Evolutionary conservation across 2,329 filamentous ascomycete genomes (phyloP).

Genomic region (Cytospora schulzeri): DNA sequence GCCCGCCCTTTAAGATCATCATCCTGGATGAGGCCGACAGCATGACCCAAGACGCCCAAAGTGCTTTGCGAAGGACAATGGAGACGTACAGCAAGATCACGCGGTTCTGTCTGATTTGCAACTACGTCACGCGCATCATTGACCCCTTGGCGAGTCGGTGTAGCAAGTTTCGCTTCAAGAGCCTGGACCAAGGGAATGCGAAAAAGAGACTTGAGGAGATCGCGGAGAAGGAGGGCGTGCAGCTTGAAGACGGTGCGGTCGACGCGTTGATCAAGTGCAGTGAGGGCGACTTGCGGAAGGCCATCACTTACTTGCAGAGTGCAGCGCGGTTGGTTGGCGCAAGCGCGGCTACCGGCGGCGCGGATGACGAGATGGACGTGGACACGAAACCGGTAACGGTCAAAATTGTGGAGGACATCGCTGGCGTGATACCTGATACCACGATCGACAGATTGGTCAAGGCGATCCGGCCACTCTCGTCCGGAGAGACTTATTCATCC

Average conservation of each 20-base stretch:
- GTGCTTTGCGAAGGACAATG: conserved; percentile 91
- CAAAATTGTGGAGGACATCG: conserved; percentile 87
- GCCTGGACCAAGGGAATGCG: conserved; percentile 83
- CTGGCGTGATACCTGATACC: conserved; percentile 81
- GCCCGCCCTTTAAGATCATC: conserved; percentile 98
- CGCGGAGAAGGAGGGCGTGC: conserved; percentile 75
- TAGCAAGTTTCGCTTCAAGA: conserved; percentile 98
- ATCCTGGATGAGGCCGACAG: conserved; percentile 97
- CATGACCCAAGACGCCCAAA: conserved; percentile 98
- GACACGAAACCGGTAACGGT: conserved; percentile 69
- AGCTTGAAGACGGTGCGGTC: conserved; percentile 74
- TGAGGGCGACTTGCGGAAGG: conserved; percentile 92
- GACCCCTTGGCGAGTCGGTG: conserved; percentile 92
- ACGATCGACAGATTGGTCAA: conserved; percentile 72
- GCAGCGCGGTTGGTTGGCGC: conserved; percentile 86
- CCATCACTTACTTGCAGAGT: conserved; percentile 94
- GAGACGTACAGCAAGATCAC: conserved; percentile 97
- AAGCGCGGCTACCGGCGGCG: conserved; percentile 47
- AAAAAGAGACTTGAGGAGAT: conserved; percentile 80
- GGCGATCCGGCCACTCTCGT: conserved; percentile 73
- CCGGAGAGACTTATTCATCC: conserved; percentile 67
- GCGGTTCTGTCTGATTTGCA: conserved; percentile 95
- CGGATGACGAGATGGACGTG: conserved; percentile 61
- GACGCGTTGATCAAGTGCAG: conserved; percentile 84
- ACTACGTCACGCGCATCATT: conserved; percentile 98